Base-by-base conservation (phyloP, 306 rosid genomes). In the Coriaria nepalensis region DNA sequence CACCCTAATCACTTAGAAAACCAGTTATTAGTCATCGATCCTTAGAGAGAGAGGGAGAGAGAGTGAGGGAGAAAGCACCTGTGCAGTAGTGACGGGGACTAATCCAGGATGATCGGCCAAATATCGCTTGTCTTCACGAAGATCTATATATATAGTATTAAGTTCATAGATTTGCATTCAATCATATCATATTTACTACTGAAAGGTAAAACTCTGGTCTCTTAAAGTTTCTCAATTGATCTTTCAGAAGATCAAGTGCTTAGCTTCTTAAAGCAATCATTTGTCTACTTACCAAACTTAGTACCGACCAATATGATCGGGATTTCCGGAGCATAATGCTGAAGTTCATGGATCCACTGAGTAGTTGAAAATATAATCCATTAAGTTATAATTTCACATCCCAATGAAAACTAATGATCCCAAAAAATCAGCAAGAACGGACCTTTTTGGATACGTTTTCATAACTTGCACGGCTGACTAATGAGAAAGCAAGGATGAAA, bases 271-370 rank as follows among this genome's bases (percentile, higher is more conserved):
- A 20, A 20, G 29, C 29, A 1, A 20, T 20, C 29, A 20, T 20
- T 20, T 20, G 29, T 20, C 29, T 20, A 20, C 29, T 20, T 56
- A 78, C 95, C 95, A 62, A 81, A 55, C 76, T 86, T 86, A 59
- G 95, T 86, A 45, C 95, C 93, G 41, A 75, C 88, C 53, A 86
- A 78, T 40, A 86, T 80, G 45, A 86, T 70, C 0, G 96, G 93
- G 33, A 79, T 50, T 10, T 88, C 82, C 33, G 93, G 95, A 43
- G 95, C 87, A 50, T 66, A 78, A 64, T 86, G 95, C 78, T 86
- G 93, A 49, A 86, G 82, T 62, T 86, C 95, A 34, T 93, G 95
- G 69, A 86, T 76, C 95, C 95, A 86, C 95, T 86, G 73, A 47
- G 13, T 55, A 71, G 55, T 20, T 20, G 33, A 47, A 10, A 49